phyloP scores from a whole-genome alignment of 768 basidiomycete genomes.

The Hygrocybe coccinea region DNA sequence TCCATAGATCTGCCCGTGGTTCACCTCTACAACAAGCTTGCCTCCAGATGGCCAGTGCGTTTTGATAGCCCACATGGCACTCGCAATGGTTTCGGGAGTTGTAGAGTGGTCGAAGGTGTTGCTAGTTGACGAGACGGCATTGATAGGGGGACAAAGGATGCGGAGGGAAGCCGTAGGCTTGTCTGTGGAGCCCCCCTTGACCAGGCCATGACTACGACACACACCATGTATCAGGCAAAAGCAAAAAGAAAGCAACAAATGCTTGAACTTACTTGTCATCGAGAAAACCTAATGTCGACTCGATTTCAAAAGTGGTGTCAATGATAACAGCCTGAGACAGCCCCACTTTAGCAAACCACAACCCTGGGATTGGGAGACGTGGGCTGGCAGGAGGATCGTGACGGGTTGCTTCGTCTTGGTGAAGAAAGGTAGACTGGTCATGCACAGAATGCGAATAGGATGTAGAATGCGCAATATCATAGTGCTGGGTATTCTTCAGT shows the following conservation, averaged over 20 bases:
- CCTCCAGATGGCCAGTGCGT: slow-evolving; percentile 10
- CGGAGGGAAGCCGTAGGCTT: neutral
- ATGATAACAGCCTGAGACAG: slow-evolving; percentile 5
- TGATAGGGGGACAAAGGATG: slow-evolving; percentile 3
- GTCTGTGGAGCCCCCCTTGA: neutral
- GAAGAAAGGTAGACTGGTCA: neutral
- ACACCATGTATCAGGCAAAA: neutral
- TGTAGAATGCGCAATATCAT: neutral
- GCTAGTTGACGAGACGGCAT: neutral
- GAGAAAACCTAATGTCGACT: neutral
- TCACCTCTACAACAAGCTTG: slow-evolving; percentile 11
- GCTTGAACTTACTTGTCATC: neutral
- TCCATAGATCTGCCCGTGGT: slow-evolving; percentile 1
- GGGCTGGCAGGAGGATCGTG: neutral
- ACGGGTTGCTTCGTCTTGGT: neutral
- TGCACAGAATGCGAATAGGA: neutral
- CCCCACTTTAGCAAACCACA: slow-evolving; percentile 12
- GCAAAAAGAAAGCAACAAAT: neutral
- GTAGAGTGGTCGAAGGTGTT: neutral
- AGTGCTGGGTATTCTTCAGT: neutral
- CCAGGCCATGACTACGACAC: neutral
- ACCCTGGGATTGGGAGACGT: slow-evolving; percentile 4
- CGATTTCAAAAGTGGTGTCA: slow-evolving; percentile 3
- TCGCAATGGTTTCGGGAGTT: neutral
- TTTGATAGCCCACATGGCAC: slow-evolving; percentile 1